These are phyloP conservation scores for Diaporthe caulivora DNA, from an alignment of 2,329 filamentous ascomycete species.

Conservation along the genomic window DNA sequence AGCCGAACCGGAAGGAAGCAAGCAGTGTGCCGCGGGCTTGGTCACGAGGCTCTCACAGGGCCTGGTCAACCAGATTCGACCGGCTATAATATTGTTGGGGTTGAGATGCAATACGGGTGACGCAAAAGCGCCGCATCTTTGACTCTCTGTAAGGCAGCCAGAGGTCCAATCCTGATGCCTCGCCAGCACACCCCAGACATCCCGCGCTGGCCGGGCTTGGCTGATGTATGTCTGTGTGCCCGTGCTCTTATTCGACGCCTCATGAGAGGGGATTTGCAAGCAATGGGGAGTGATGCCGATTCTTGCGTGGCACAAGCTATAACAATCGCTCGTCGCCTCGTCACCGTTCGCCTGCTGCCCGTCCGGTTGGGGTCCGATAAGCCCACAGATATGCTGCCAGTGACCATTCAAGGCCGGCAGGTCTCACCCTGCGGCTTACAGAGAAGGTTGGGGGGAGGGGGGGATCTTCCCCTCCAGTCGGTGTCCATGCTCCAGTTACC, in stretches of 20 bases:
- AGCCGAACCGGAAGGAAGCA: neutral
- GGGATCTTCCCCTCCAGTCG: slow-evolving; percentile 9
- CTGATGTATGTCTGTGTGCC: slow-evolving; percentile 27
- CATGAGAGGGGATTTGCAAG: neutral
- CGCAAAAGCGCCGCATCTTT: slow-evolving; percentile 4
- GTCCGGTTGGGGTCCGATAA: slow-evolving; percentile 14
- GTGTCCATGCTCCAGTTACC: slow-evolving; percentile 7
- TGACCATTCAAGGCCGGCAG: slow-evolving; percentile 25
- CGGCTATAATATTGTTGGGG: slow-evolving; percentile 5
- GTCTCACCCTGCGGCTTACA: slow-evolving; percentile 36
- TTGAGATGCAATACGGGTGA: slow-evolving; percentile 15
- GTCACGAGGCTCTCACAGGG: slow-evolving; percentile 30
- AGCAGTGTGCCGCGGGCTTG: slow-evolving; percentile 9
- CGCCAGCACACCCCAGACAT: slow-evolving; percentile 7
- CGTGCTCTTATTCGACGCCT: slow-evolving; percentile 27
- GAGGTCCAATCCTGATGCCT: neutral
- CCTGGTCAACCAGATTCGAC: slow-evolving; percentile 7
- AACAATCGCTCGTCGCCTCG: neutral
- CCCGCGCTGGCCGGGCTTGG: slow-evolving; percentile 33
- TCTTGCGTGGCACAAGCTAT: slow-evolving; percentile 1
- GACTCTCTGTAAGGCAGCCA: neutral
- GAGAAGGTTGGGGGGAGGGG: neutral
- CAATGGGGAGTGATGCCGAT: neutral
- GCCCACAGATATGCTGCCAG: slow-evolving; percentile 31
- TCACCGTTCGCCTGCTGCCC: neutral